A percentile compares a stretch with the other conserved stretches of the same genome.
Conservation (phyloP, 352 stramenopile genomes). For the Globisporangium nunn region DNA sequence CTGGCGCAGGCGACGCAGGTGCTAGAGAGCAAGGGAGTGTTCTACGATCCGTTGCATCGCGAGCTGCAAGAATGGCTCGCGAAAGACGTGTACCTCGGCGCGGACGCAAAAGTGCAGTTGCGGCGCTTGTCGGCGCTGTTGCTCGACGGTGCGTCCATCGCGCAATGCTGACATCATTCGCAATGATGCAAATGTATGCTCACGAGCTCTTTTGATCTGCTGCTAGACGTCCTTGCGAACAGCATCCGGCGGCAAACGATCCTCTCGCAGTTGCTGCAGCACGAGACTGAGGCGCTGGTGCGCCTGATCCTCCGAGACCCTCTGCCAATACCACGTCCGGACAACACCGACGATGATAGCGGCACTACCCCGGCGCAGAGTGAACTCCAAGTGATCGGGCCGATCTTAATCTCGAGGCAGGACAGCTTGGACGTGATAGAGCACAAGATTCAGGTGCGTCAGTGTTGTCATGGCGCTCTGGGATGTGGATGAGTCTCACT, state of each 20-base stretch:
- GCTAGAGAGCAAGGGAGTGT: conserved; percentile 46
- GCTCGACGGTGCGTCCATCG: conserved; percentile 31
- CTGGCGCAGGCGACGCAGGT: conserved; percentile 21
- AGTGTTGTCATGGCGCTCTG: background rate
- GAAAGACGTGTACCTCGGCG: conserved; percentile 29
- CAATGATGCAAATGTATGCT: background rate
- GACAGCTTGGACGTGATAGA: conserved; percentile 54
- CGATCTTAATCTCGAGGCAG: conserved; percentile 35
- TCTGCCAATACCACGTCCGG: conserved; percentile 7
- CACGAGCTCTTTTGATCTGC: background rate
- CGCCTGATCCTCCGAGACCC: conserved; percentile 43
- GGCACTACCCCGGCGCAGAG: conserved; percentile 1
- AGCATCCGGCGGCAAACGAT: conserved; percentile 39
- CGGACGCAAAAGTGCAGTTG: conserved; percentile 37
- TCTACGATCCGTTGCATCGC: conserved; percentile 55
- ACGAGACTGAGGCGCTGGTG: conserved; percentile 41
- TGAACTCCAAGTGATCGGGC: conserved; percentile 28
- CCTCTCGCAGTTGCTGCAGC: conserved; percentile 29
- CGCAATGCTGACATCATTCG: background rate
- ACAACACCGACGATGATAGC: conserved; percentile 8
- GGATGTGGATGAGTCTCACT: background rate
- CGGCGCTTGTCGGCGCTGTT: conserved; percentile 23
- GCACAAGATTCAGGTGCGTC: conserved; percentile 37
- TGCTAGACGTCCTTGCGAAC: conserved; percentile 37
- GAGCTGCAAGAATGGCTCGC: conserved; percentile 40